A percentile compares a stretch with the other conserved stretches of the same genome.
phyloP scores from a whole-genome alignment of 116 monocot species.

The Trichopus zeylanicus region DNA sequence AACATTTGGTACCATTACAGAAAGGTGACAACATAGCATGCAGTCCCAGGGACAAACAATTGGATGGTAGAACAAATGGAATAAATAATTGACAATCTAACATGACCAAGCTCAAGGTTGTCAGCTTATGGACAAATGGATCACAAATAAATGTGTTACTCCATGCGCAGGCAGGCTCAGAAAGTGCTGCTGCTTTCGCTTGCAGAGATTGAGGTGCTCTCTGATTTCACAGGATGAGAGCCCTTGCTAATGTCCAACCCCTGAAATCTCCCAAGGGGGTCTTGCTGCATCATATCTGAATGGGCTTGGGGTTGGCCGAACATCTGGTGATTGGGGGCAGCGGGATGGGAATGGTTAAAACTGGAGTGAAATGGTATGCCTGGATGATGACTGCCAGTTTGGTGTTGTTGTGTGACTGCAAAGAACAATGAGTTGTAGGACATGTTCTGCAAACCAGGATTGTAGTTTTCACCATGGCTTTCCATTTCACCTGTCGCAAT shows the following conservation, averaged over 20 bases:
- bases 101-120: slow-evolving; percentile 2
- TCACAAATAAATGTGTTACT: slow-evolving; percentile 11
- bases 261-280: slow-evolving; percentile 49
- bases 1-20: neutral
- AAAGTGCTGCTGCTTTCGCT: slow-evolving; percentile 59
- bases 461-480: slow-evolving; percentile 32
- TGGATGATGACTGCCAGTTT: slow-evolving; percentile 8
- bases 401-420: slow-evolving; percentile 24
- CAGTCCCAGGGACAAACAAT: neutral
- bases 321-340: slow-evolving; percentile 24
- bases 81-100: neutral
- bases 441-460: slow-evolving; percentile 25
- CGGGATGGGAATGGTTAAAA: slow-evolving; percentile 23
- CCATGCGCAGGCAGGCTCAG: slow-evolving; percentile 12
- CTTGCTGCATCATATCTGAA: slow-evolving; percentile 62
- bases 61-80: slow-evolving; percentile 1
- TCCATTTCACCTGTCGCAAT: slow-evolving; percentile 67
- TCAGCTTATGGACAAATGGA: slow-evolving; percentile 28
- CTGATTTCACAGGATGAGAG: slow-evolving; percentile 45
- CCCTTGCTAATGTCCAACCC: slow-evolving; percentile 53
- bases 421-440: slow-evolving; percentile 41
- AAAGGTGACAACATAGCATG: neutral
- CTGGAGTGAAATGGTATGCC: slow-evolving; percentile 24
- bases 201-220: slow-evolving; percentile 53
- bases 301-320: slow-evolving; percentile 24